These are phyloP conservation scores for Pneumocystis sp. DNA, from an alignment of 1,139 yeast genomes.

Conservation along the genomic window DNA sequence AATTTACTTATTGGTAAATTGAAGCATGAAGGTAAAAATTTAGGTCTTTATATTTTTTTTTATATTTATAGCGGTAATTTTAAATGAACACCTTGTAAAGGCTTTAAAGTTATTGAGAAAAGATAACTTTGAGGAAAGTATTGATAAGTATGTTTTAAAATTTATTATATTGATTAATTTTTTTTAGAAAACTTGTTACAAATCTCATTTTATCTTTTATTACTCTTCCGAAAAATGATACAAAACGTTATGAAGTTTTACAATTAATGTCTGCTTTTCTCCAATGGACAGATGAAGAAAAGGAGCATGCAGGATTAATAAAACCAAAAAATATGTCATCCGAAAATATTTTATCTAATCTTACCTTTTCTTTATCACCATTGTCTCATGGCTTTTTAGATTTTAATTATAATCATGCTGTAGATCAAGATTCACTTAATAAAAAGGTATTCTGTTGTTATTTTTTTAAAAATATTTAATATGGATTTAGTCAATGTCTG, in stretches of 20 bases:
- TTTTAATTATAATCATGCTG: not conserved
- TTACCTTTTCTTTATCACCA: not conserved
- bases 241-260: slow-evolving; percentile 84
- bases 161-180: slow-evolving; percentile 39
- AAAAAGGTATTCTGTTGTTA: not conserved
- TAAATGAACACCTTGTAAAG: slow-evolving; percentile 86
- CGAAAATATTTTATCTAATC: not conserved
- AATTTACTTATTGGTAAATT: slow-evolving; percentile 72
- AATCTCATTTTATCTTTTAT: slow-evolving; percentile 74
- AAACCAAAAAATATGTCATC: slow-evolving; percentile 7
- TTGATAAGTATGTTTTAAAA: slow-evolving; percentile 19
- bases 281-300: slow-evolving; percentile 77
- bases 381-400: not conserved
- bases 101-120: slow-evolving; percentile 72
- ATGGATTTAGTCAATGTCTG: slow-evolving; percentile 13
- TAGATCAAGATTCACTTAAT: slow-evolving; percentile 8
- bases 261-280: slow-evolving; percentile 68
- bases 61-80: slow-evolving; percentile 45
- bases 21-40: slow-evolving; percentile 49
- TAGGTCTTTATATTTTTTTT: not conserved
- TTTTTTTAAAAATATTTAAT: not conserved
- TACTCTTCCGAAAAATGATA: slow-evolving; percentile 79
- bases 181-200: slow-evolving; percentile 56
- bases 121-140: slow-evolving; percentile 41
- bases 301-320: slow-evolving; percentile 61